Conservation (phyloP, 768 basidiomycete species). For the Hericium rajendrae region DNA sequence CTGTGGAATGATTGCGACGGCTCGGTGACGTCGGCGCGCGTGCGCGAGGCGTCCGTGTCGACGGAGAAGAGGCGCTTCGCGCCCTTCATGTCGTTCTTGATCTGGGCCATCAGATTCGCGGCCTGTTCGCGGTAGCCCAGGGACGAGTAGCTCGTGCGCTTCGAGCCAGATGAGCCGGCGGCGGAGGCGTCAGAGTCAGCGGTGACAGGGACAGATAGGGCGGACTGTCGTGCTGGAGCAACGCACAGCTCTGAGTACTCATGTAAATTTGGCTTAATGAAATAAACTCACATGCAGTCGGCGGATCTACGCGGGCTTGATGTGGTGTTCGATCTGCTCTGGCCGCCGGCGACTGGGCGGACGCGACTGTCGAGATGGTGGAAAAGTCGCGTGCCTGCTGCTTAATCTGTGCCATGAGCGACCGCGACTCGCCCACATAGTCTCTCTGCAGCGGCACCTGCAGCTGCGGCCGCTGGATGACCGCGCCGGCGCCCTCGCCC, state of each 20-base stretch:
- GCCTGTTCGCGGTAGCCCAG: constrained; percentile 68
- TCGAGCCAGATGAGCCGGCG: constrained; percentile 11
- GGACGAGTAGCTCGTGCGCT: constrained; percentile 42
- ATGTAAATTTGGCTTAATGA: too few species aligned
- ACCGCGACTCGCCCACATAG: constrained; percentile 69
- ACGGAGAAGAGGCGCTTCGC: constrained; percentile 64
- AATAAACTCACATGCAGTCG: neutral
- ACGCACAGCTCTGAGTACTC: neutral
- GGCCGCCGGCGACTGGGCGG: constrained; percentile 23
- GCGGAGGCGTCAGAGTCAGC: neutral
- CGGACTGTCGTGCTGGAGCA: constrained; percentile 3
- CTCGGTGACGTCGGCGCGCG: neutral
- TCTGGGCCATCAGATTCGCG: constrained; percentile 75
- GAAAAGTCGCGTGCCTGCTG: constrained; percentile 63
- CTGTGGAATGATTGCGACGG: too few species aligned
- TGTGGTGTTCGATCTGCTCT: neutral
- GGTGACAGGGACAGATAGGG: constrained; percentile 7
- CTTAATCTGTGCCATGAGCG: constrained; percentile 74
- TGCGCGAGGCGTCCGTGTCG: constrained; percentile 47
- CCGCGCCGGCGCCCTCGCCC: constrained; percentile 35
- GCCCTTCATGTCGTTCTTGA: constrained; percentile 68
- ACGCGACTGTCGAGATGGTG: constrained; percentile 55
- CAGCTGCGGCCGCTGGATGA: constrained; percentile 35
- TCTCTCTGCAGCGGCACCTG: constrained; percentile 37
- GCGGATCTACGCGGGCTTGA: neutral